phyloP scores from a whole-genome alignment of 2,329 filamentous ascomycete genomes.

The Thyridium curvatum region DNA sequence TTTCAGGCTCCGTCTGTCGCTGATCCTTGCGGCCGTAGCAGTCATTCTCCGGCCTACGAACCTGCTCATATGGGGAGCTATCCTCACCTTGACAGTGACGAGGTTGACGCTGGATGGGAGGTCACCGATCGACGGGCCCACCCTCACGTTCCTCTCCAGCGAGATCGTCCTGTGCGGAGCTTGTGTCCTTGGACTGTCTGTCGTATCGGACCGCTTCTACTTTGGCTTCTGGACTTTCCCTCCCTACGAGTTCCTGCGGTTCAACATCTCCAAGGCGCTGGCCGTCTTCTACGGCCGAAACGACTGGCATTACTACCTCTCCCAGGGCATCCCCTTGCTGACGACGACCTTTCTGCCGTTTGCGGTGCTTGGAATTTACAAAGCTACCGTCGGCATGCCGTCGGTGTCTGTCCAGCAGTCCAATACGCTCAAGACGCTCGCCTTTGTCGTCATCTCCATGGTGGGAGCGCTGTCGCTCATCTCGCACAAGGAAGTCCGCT shows the following conservation, averaged over 20 bases:
- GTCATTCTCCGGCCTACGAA: slow-evolving; percentile 89
- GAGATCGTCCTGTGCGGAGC: slow-evolving; percentile 61
- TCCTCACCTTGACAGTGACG: slow-evolving; percentile 43
- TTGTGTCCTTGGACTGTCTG: slow-evolving; percentile 55
- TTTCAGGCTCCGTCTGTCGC: slow-evolving; percentile 51
- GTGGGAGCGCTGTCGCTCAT: slow-evolving; percentile 65
- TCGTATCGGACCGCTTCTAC: slow-evolving; percentile 67
- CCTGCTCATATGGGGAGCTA: slow-evolving; percentile 70
- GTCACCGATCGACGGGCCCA: slow-evolving; percentile 34
- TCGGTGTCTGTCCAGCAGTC: slow-evolving; percentile 20
- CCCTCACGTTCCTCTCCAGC: slow-evolving; percentile 47
- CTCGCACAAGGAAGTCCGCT: slow-evolving; percentile 94
- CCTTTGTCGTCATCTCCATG: slow-evolving; percentile 53
- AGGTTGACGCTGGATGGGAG: slow-evolving; percentile 29
- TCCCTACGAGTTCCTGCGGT: slow-evolving; percentile 77
- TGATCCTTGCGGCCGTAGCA: slow-evolving; percentile 72
- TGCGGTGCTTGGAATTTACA: slow-evolving; percentile 57
- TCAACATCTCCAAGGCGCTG: slow-evolving; percentile 83
- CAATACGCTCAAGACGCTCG: slow-evolving; percentile 47
- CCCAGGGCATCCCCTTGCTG: slow-evolving; percentile 82
- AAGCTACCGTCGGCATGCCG: slow-evolving; percentile 23
- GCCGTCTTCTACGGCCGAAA: slow-evolving; percentile 91
- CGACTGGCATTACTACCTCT: slow-evolving; percentile 86
- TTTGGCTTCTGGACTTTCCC: slow-evolving; percentile 87
- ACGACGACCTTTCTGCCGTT: slow-evolving; percentile 82